Percentiles rank a stretch among this genome's conserved stretches.
phyloP scores from a whole-genome alignment of 2,329 filamentous ascomycete species.

The Cladosporium velox region DNA sequence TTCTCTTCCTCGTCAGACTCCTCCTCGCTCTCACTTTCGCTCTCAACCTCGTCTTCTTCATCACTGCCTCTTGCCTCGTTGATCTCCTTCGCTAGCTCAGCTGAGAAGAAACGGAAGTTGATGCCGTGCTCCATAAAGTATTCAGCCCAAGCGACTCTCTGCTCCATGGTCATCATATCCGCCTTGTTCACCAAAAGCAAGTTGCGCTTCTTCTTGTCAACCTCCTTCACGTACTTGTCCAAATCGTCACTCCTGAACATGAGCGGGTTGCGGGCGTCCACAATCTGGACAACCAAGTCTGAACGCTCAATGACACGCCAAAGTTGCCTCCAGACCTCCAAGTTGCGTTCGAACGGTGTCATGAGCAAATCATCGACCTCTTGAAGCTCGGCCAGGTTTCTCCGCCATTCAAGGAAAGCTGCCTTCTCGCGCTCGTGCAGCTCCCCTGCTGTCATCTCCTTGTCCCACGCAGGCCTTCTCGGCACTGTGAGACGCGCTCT shows the following conservation, averaged over 20 bases:
- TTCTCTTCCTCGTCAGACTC: constrained; percentile 33
- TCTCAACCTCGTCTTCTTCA: constrained; percentile 45
- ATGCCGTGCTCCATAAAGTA: constrained; percentile 81
- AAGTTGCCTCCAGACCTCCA: constrained; percentile 96
- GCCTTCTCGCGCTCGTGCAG: constrained; percentile 78
- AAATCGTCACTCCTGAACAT: constrained; percentile 93
- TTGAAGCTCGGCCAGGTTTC: constrained; percentile 87
- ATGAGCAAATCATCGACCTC: constrained; percentile 93
- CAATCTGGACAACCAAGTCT: constrained; percentile 95
- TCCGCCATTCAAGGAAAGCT: constrained; percentile 81
- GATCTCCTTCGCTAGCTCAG: constrained; percentile 83
- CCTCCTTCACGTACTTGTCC: constrained; percentile 90
- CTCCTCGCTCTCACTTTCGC: constrained; percentile 32
- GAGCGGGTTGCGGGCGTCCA: constrained; percentile 91
- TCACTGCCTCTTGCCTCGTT: constrained; percentile 70
- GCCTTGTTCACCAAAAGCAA: constrained; percentile 95
- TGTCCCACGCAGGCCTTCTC: constrained; percentile 84
- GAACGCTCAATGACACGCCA: constrained; percentile 98
- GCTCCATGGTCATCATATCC: constrained; percentile 92
- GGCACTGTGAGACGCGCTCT: constrained; percentile 81
- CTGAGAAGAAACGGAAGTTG: constrained; percentile 95
- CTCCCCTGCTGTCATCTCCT: constrained; percentile 77
- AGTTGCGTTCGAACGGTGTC: constrained; percentile 95
- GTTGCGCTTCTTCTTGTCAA: constrained; percentile 85
- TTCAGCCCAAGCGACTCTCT: constrained; percentile 80